These are phyloP conservation scores for Karstenula rhodostoma DNA, from an alignment of 2,329 filamentous ascomycete genomes.

Conservation along the genomic window DNA sequence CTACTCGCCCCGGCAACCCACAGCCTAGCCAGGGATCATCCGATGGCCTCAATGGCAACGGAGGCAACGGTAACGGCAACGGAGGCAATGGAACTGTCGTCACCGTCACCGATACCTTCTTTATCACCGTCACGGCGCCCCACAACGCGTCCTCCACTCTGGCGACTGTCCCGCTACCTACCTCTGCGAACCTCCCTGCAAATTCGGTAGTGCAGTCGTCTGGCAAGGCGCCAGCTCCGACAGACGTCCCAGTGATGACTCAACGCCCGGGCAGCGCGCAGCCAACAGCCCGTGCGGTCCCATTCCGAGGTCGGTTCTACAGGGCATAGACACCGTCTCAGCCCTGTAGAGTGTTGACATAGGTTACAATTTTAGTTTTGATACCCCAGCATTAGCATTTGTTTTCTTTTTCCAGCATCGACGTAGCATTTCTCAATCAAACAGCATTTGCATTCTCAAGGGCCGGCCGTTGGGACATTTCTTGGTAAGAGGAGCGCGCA, in stretches of 20 bases:
- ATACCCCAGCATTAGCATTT: conserved; percentile 8
- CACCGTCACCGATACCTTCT: conserved; percentile 16
- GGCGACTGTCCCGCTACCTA: conserved; percentile 2
- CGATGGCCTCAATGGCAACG: not conserved
- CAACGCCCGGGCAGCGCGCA: conserved; percentile 3
- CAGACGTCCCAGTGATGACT: not conserved
- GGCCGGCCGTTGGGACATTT: conserved; percentile 7
- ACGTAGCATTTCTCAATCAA: not conserved
- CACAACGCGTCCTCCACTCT: not conserved
- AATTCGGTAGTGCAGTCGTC: not conserved
- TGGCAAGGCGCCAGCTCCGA: not conserved
- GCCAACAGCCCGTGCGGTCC: conserved; percentile 5
- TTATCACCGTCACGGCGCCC: conserved; percentile 15
- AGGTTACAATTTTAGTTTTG: conserved; percentile 6
- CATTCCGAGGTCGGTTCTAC: conserved; percentile 5
- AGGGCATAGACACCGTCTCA: not conserved
- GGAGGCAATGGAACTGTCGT: conserved; percentile 8
- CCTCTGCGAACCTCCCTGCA: not conserved
- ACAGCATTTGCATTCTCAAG: conserved; percentile 11
- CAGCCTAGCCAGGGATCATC: conserved; percentile 7
- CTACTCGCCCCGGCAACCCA: conserved; percentile 5
- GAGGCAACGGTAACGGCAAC: not conserved
- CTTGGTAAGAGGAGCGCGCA: conserved; percentile 6
- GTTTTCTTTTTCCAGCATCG: conserved; percentile 1
- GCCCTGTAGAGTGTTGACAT: not conserved